Conservation (phyloP, 495 filamentous ascomycete genomes). For the Aspergillus coremiiformis region DNA sequence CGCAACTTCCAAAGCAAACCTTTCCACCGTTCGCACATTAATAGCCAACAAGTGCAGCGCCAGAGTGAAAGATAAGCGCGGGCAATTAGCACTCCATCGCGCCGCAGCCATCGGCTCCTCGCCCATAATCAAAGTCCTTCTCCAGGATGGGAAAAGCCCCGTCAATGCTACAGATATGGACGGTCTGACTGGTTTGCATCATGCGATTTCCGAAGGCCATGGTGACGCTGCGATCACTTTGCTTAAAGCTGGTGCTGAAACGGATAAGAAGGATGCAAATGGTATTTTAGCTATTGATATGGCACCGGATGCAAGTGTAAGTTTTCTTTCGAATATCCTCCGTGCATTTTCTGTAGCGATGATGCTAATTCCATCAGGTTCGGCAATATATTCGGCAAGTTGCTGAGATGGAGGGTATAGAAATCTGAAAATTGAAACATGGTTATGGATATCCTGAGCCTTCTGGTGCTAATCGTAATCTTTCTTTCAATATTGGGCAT, state of each 20-base stretch:
- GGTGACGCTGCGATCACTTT: conserved; percentile 79
- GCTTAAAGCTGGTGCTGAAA: conserved; percentile 77
- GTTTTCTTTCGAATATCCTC: conserved; percentile 19
- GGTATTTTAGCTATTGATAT: conserved; percentile 70
- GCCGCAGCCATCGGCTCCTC: conserved; percentile 84
- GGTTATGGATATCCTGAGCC: conserved; percentile 2
- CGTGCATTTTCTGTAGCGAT: conserved; percentile 6
- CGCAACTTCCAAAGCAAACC: conserved; percentile 77
- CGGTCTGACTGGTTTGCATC: conserved; percentile 84
- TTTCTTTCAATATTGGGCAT: conserved; percentile 1
- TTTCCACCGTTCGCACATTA: conserved; percentile 72
- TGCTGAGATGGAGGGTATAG: conserved; percentile 82
- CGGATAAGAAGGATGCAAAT: conserved; percentile 67
- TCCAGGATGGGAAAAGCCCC: conserved; percentile 69
- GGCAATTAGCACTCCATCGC: conserved; percentile 81
- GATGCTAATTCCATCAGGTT: conserved; percentile 38
- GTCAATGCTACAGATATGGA: conserved; percentile 79
- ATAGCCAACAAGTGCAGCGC: conserved; percentile 70
- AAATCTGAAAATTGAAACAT: conserved; percentile 28
- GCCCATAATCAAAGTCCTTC: conserved; percentile 72
- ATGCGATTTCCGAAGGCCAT: conserved; percentile 89
- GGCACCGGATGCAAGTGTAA: conserved; percentile 72
- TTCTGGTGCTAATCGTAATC: background rate
- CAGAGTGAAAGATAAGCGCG: conserved; percentile 75
- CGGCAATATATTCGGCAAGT: conserved; percentile 70